A percentile compares a stretch with the other conserved stretches of the same genome.
These are phyloP conservation scores for Pichia insulana DNA, from an alignment of 805 yeast species.

Conservation along the genomic window DNA sequence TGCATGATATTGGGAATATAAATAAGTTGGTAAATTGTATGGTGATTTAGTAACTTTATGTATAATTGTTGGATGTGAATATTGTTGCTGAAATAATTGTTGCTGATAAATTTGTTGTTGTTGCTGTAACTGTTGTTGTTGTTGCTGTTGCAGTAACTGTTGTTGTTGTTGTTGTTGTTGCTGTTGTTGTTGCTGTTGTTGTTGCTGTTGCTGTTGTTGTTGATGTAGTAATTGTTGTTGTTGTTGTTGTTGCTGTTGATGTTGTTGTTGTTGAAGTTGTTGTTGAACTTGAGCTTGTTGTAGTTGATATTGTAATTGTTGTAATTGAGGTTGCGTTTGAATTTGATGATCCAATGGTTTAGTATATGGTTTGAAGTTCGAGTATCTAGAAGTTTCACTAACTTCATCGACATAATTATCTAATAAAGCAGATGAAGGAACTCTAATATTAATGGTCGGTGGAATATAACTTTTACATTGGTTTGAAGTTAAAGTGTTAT, in stretches of 20 bases:
- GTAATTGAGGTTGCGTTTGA: not conserved
- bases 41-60: constrained; percentile 28
- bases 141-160: not conserved
- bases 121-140: not conserved
- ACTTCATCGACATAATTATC: constrained; percentile 5
- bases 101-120: constrained; percentile 11
- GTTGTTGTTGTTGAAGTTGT: constrained; percentile 5
- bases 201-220: not conserved
- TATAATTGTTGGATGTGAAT: constrained; percentile 6
- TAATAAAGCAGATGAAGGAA: constrained; percentile 14
- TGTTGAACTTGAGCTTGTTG: not conserved
- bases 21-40: constrained; percentile 23
- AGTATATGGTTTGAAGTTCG: constrained; percentile 1
- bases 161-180: constrained; percentile 8
- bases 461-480: constrained; percentile 26
- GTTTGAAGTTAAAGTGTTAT: constrained; percentile 19
- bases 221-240: not conserved
- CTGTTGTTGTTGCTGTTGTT: constrained; percentile 9
- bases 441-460: constrained; percentile 23
- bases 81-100: constrained; percentile 8
- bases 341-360: not conserved
- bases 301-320: not conserved
- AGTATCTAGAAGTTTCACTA: not conserved
- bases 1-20: constrained; percentile 25
- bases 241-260: constrained; percentile 12